phyloP scores from a whole-genome alignment of 805 yeast genomes.

The Myxozyma kluyveri region DNA sequence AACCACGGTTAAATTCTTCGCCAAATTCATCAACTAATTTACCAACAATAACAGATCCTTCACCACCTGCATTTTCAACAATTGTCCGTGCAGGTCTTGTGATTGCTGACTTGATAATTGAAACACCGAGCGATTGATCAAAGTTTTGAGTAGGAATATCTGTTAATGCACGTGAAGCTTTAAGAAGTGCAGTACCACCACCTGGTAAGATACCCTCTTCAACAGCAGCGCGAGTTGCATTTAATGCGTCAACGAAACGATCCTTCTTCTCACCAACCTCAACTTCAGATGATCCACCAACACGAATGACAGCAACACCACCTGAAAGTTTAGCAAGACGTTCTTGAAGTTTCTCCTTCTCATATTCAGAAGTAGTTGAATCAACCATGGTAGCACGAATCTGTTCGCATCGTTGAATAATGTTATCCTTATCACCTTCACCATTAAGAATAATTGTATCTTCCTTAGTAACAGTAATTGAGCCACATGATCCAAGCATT shows the following conservation, averaged over 20 bases:
- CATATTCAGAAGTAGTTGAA: constrained; percentile 75
- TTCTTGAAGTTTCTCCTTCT: constrained; percentile 94
- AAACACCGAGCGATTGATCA: constrained; percentile 95
- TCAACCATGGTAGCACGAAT: constrained; percentile 79
- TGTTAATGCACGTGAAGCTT: constrained; percentile 78
- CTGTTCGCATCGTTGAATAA: constrained; percentile 87
- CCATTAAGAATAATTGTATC: constrained; percentile 94
- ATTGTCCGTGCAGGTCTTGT: constrained; percentile 94
- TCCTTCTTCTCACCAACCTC: constrained; percentile 99
- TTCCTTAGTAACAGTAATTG: constrained; percentile 89
- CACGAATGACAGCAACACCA: constrained; percentile 97
- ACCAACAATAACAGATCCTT: constrained; percentile 95
- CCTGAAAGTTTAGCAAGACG: constrained; percentile 95
- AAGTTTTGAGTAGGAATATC: constrained; percentile 67
- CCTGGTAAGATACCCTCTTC: constrained; percentile 99
- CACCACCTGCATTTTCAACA: constrained; percentile 95
- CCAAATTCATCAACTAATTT: constrained; percentile 61
- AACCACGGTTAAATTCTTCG: constrained; percentile 81
- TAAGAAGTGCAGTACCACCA: constrained; percentile 97
- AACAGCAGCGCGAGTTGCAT: constrained; percentile 98
- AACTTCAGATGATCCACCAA: constrained; percentile 95
- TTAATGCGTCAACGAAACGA: constrained; percentile 96
- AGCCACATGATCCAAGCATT: constrained; percentile 85
- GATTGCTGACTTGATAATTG: constrained; percentile 87
- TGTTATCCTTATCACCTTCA: constrained; percentile 77